Base-by-base conservation (phyloP, 352 stramenopile genomes). In the Phytophthora europaea region DNA sequence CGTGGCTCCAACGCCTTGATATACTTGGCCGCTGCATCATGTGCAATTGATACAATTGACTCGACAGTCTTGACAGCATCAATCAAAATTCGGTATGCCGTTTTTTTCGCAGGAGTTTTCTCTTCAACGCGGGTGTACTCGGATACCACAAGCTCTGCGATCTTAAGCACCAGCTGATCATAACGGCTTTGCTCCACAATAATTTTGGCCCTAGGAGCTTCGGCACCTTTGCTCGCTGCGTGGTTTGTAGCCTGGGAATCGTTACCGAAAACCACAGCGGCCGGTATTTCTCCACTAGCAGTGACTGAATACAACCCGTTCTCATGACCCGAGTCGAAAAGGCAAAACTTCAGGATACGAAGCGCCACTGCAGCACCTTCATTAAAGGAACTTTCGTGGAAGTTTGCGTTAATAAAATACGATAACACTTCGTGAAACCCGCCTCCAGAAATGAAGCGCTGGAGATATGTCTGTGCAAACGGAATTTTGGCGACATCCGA, bases 21-120 rank as follows among this genome's bases (percentile, higher is more conserved):
- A 64, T 92, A 95, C 58, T 87, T 90, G 54, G 84, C 76, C 9
- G 85, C 87, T 47, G 87, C 84, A 67, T 84, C 75, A n/a, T 79
- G 79, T 13, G 84, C 84, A 64, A 92, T 90, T 15, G 77, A 79
- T 31, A 96, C 87, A 61, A 96, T 93, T 1, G 86, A 94, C 43
- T 92, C 79, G 13, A 95, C 87, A 0, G 87, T 94, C 67, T 97
- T 94, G 38, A 97, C 73, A 6, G 90, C 89, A 70, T 97, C 88
- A 31, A 96, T 87, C 51, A 96, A 79, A 53, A 96, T 94, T 9
- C 88, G 86, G 33, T 91, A 84, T 5, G 88, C 81, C 26, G 83
- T 72, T 56, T 84, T 92, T 15, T 85, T 78, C 1, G 57, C 50
- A 31, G 72, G 61, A 4, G 47, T 61, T 48, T 74, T 81, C 22